Evolutionary conservation across 2,329 filamentous ascomycete species (phyloP).

Genomic region (Penicillium sp.): DNA sequence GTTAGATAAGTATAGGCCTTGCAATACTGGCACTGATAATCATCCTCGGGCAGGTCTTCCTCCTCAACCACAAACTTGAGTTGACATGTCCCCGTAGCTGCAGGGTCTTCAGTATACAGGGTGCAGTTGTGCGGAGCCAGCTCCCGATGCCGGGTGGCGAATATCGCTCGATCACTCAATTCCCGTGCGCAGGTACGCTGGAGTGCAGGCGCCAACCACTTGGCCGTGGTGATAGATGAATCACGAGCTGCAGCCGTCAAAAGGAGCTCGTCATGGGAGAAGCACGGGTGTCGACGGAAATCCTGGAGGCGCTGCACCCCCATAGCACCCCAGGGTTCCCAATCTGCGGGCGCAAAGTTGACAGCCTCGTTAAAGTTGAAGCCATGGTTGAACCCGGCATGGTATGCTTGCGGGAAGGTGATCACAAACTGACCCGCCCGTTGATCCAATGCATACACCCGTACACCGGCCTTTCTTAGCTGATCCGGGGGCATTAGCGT

Average conservation of each 20-base stretch:
- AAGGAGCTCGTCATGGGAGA: slow-evolving; percentile 90
- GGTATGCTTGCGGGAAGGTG: slow-evolving; percentile 93
- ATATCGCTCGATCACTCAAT: slow-evolving; percentile 56
- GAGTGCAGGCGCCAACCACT: slow-evolving; percentile 89
- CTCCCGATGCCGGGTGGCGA: no score
- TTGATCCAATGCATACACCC: slow-evolving; percentile 91
- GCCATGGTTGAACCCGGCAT: slow-evolving; percentile 94
- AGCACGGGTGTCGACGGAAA: slow-evolving; percentile 87
- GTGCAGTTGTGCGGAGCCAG: slow-evolving; percentile 55
- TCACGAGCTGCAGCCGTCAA: slow-evolving; percentile 80
- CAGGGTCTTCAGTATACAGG: no score
- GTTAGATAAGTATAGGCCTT: slow-evolving; percentile 88
- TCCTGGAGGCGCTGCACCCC: slow-evolving; percentile 78
- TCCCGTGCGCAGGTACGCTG: slow-evolving; percentile 70
- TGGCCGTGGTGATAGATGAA: slow-evolving; percentile 76
- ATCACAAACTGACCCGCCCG: slow-evolving; percentile 91
- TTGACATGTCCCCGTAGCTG: no score
- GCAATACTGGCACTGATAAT: slow-evolving; percentile 84
- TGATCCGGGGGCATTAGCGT: slow-evolving; percentile 89
- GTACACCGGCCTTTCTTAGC: slow-evolving; percentile 80
- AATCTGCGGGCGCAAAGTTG: slow-evolving; percentile 90
- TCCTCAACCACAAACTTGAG: slow-evolving; percentile 60
- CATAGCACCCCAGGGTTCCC: slow-evolving; percentile 82
- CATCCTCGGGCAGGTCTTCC: slow-evolving; percentile 73
- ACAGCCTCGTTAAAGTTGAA: slow-evolving; percentile 99